phyloP scores from a whole-genome alignment of 495 filamentous ascomycete genomes.

The Trypethelium eluteriae region DNA sequence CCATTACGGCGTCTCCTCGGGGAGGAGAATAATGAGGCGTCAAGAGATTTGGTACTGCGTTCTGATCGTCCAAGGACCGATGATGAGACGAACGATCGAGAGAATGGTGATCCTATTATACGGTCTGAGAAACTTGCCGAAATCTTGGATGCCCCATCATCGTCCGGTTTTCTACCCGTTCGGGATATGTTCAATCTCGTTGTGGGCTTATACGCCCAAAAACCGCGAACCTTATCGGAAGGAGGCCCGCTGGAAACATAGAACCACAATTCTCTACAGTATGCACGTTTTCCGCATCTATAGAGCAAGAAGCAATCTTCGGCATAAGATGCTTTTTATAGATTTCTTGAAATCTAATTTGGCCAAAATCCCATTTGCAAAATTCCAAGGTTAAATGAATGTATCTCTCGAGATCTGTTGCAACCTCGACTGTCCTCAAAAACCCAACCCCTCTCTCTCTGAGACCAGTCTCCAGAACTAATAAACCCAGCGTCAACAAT shows the following conservation, averaged over 20 bases:
- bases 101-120: constrained; percentile 46
- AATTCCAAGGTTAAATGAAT: too few species aligned
- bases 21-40: constrained; percentile 32
- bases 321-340: too few species aligned
- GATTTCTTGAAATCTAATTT: too few species aligned
- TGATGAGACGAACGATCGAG: constrained; percentile 27
- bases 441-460: too few species aligned
- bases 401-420: too few species aligned
- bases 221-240: constrained; percentile 24
- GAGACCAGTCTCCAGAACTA: too few species aligned
- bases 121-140: constrained; percentile 58
- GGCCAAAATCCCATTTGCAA: too few species aligned
- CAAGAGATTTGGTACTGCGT: constrained; percentile 33
- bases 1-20: not conserved
- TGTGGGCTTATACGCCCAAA: constrained; percentile 49
- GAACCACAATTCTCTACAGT: not conserved
- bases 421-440: too few species aligned
- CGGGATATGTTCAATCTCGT: constrained; percentile 72
- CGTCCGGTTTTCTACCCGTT: constrained; percentile 70
- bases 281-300: not conserved
- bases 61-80: constrained; percentile 4
- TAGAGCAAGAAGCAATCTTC: too few species aligned
- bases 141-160: constrained; percentile 65
- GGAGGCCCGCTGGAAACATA: not conserved
- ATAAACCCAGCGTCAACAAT: too few species aligned